Base-by-base conservation (phyloP, 345 rosid species). In the Sonneratia caseolaris region DNA sequence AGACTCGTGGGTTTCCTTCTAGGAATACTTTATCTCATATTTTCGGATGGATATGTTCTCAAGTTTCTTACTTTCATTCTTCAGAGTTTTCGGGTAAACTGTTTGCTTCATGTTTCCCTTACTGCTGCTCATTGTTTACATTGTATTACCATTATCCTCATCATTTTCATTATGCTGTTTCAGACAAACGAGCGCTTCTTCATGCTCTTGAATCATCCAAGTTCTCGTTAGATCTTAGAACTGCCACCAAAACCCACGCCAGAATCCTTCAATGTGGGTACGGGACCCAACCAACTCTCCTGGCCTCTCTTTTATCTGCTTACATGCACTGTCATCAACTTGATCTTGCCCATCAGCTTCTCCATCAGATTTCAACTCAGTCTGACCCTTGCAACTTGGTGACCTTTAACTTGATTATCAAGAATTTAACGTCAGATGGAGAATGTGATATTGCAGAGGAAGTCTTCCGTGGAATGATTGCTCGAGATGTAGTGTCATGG, bases 401-500 rank as follows among this genome's bases (percentile, higher is more conserved):
- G 27, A 77, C 75, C 73, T 36, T 80, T 47, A 89, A 91, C 79
- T 15, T 84, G 59, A 37, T 86, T 66, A 77, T 90, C 71, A 84
- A 80, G 45, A 81, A 74, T 73, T 77, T 88, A 38, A 79, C 87
- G 82, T 79, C 65, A 73, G 59, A n/a, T 2, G 88, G 91, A 70
- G 86, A 91, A 51, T 82, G 71, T 70, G 82, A 73, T 69, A 70
- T 84, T 45, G 97, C 96, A 5, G 82, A 78, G 76, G 84, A 80
- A 84, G 76, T 88, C 45, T 88, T 92, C 47, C 65, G 72, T 47
- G 81, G 79, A 74, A 82, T 85, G 73, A 79, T 78, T 37, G 65
- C 18, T 15, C 72, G 66, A 51, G 89, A 93, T 83, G 88, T 86
- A 67, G 85, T 88, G 37, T 76, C 96, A 16, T 93, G 97, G 97